Evolutionary conservation across 2,329 filamentous ascomycete species (phyloP).

Genomic region (Aureobasidium sp.): DNA sequence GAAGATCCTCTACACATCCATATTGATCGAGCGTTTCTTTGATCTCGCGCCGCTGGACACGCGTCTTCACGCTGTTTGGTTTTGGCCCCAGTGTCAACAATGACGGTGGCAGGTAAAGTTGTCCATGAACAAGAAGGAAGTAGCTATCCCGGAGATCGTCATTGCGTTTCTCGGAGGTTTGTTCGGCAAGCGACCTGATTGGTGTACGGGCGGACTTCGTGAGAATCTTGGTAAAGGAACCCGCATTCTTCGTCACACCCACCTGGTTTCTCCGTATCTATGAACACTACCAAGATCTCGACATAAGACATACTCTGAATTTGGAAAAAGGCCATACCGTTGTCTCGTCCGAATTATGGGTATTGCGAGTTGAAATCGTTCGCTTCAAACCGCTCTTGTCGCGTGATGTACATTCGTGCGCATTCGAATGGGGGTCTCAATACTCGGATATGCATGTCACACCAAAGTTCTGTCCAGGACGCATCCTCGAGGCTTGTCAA

Average conservation of each 20-base stretch:
- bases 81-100: no score
- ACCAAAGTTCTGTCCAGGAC: neutral
- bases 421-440: neutral
- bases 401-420: no score
- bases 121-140: neutral
- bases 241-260: neutral
- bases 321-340: no score
- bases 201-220: conserved; percentile 6
- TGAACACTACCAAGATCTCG: no score
- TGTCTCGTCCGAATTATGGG: no score
- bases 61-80: no score
- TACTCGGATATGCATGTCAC: neutral
- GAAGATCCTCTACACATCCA: no score
- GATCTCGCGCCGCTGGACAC: no score
- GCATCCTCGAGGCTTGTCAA: neutral
- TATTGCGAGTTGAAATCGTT: neutral
- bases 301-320: no score
- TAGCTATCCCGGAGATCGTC: neutral
- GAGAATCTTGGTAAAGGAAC: neutral
- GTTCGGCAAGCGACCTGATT: neutral
- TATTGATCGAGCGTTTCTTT: no score
- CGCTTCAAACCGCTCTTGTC: neutral
- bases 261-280: neutral
- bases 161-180: neutral
- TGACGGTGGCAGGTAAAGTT: neutral